Conservation (phyloP, 2,329 filamentous ascomycete species). For the Fusarium palustre region DNA sequence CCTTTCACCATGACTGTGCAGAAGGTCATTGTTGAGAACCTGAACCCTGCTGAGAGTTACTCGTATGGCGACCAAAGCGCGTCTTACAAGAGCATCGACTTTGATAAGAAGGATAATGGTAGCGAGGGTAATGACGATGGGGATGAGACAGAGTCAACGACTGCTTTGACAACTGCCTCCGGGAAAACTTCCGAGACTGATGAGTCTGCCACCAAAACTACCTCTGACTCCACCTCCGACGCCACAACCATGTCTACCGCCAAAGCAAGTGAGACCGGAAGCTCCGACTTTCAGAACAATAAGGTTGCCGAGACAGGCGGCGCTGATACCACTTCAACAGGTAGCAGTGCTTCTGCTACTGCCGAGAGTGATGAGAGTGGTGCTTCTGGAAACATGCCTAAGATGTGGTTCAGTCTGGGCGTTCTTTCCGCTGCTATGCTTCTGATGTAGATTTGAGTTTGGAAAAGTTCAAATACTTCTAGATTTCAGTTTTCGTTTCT, state of each 20-base stretch:
- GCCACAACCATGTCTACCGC: slow-evolving; percentile 13
- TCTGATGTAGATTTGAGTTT: not conserved
- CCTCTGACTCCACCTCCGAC: not conserved
- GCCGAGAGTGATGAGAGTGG: not conserved
- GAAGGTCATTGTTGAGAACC: slow-evolving; percentile 58
- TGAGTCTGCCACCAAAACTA: not conserved
- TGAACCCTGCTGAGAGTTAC: slow-evolving; percentile 51
- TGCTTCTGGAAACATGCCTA: slow-evolving; percentile 15
- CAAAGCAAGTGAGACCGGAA: slow-evolving; percentile 2
- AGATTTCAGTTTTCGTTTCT: not conserved
- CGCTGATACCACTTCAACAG: not conserved
- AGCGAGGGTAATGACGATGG: not conserved
- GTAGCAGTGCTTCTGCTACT: slow-evolving; percentile 13
- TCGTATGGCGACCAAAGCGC: slow-evolving; percentile 45
- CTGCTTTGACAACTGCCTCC: not conserved
- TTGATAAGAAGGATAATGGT: slow-evolving; percentile 26
- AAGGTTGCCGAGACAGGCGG: slow-evolving; percentile 6
- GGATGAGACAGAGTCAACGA: slow-evolving; percentile 1
- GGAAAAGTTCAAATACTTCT: not conserved
- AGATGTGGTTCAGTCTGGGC: slow-evolving; percentile 20
- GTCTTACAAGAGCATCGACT: slow-evolving; percentile 43
- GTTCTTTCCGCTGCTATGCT: slow-evolving; percentile 8
- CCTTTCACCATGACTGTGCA: slow-evolving; percentile 71
- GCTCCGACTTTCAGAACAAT: slow-evolving; percentile 24
- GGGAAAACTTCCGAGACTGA: slow-evolving; percentile 2